Evolutionary conservation across 768 basidiomycete species (phyloP).

Genomic region (Clavulina sp.): DNA sequence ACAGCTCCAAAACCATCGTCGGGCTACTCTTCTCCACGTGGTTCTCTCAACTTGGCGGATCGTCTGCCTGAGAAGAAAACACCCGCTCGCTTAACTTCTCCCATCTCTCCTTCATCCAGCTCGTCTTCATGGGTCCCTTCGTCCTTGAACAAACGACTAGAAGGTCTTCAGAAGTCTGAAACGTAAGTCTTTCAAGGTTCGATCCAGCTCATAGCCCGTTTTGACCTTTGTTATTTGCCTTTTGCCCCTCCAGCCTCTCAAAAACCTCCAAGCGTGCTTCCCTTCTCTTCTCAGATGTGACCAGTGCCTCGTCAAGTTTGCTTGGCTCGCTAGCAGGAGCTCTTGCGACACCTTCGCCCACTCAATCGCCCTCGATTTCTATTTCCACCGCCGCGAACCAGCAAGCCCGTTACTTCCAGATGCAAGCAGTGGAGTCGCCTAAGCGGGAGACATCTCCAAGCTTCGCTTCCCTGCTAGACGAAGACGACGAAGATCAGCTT

Average conservation of each 20-base stretch:
- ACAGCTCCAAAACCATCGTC: background rate
- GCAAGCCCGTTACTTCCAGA: too few species aligned
- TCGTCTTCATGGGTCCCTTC: constrained; percentile 7
- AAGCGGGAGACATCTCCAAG: too few species aligned
- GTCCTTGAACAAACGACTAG: constrained; percentile 14
- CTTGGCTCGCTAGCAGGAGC: constrained; percentile 7
- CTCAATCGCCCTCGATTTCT: background rate
- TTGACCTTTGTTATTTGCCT: background rate
- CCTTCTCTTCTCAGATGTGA: constrained; percentile 12
- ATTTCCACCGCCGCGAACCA: background rate
- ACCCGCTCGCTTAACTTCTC: too few species aligned
- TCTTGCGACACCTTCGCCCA: constrained; percentile 4
- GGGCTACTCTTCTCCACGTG: background rate
- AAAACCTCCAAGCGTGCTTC: constrained; percentile 14
- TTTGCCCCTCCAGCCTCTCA: constrained; percentile 7
- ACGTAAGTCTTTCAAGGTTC: constrained; percentile 9
- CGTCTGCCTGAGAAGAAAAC: background rate
- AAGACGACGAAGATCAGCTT: too few species aligned
- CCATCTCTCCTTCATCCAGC: background rate
- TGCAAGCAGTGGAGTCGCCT: too few species aligned
- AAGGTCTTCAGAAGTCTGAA: constrained; percentile 12
- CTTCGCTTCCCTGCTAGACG: too few species aligned
- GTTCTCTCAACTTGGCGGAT: background rate
- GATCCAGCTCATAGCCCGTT: background rate
- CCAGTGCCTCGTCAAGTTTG: constrained; percentile 4